Evolutionary conservation across 1,284 basidiomycete species (phyloP).

Genomic region (Leccinum fallax): DNA sequence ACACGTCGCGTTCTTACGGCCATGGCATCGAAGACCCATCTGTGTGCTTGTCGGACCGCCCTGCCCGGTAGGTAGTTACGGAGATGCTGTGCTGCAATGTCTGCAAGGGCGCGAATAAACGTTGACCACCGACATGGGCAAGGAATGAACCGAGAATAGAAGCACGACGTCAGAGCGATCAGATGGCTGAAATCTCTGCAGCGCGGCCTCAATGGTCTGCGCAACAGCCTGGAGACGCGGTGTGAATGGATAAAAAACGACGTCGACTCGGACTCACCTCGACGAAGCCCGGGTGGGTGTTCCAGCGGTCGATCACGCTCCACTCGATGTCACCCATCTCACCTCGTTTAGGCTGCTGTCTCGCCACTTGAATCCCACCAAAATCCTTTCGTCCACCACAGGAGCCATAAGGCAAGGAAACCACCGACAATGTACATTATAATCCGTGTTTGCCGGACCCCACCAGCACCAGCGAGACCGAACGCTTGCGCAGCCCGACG

Average conservation of each 20-base stretch:
- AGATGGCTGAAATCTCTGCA: conserved; percentile 77
- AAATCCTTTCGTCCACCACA: conserved; percentile 37
- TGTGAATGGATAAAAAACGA: conserved; percentile 4
- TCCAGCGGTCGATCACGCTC: conserved; percentile 99
- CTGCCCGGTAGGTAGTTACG: conserved; percentile 56
- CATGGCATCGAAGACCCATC: conserved; percentile 88
- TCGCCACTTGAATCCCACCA: conserved; percentile 30
- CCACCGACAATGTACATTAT: conserved; percentile 57
- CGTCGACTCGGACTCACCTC: conserved; percentile 59
- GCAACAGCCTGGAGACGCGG: conserved; percentile 72
- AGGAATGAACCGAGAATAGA: conserved; percentile 96
- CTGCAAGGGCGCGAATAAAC: conserved; percentile 95
- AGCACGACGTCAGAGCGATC: conserved; percentile 78
- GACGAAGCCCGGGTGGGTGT: conserved; percentile 90
- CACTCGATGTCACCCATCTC: conserved; percentile 50
- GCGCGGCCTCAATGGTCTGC: conserved; percentile 82
- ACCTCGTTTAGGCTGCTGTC: not conserved
- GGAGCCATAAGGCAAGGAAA: conserved; percentile 46
- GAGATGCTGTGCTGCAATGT: conserved; percentile 87
- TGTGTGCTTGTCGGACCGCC: conserved; percentile 74
- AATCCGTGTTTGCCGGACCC: conserved; percentile 66
- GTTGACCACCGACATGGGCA: conserved; percentile 97
- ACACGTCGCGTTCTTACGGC: conserved; percentile 89
- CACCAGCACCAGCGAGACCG: conserved; percentile 58
- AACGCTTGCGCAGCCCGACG: conserved; percentile 70